These are phyloP conservation scores for Fusarium avenaceum DNA, from an alignment of 2,329 filamentous ascomycete species.

Conservation along the genomic window DNA sequence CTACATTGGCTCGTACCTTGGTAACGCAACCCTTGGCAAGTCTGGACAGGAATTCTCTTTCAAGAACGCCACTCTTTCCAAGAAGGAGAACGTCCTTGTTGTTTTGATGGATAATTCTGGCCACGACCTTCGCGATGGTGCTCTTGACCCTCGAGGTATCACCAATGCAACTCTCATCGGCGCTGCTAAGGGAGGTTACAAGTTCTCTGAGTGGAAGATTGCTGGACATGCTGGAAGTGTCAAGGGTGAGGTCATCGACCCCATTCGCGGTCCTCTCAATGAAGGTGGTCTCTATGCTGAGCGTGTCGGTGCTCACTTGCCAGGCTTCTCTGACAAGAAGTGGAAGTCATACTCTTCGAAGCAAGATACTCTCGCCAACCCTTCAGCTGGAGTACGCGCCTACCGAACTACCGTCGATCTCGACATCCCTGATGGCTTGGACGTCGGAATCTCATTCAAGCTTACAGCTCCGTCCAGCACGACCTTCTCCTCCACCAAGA, in stretches of 20 bases:
- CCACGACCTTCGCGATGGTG: constrained; percentile 66
- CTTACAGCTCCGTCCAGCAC: constrained; percentile 61
- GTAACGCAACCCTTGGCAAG: constrained; percentile 57
- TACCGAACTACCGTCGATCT: constrained; percentile 68
- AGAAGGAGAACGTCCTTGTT: constrained; percentile 63
- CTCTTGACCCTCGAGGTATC: constrained; percentile 65
- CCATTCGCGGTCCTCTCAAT: constrained; percentile 67
- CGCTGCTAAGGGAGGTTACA: constrained; percentile 45
- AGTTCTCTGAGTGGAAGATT: constrained; percentile 69
- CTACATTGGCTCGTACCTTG: constrained; percentile 68
- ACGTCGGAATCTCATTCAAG: constrained; percentile 69
- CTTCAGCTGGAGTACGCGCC: constrained; percentile 65
- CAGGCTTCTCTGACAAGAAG: constrained; percentile 63
- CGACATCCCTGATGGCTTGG: constrained; percentile 63
- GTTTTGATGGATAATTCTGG: constrained; percentile 72
- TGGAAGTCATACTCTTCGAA: constrained; percentile 55
- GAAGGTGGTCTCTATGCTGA: constrained; percentile 72
- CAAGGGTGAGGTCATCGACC: constrained; percentile 64
- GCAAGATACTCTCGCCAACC: constrained; percentile 57
- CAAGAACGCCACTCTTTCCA: constrained; percentile 60
- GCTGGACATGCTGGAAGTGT: constrained; percentile 68
- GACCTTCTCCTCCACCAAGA: constrained; percentile 53
- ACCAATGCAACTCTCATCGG: constrained; percentile 65
- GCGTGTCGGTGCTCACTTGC: constrained; percentile 70
- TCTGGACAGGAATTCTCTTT: constrained; percentile 63